Base-by-base conservation (phyloP, 345 rosid genomes). In the Lepidium africanum region DNA sequence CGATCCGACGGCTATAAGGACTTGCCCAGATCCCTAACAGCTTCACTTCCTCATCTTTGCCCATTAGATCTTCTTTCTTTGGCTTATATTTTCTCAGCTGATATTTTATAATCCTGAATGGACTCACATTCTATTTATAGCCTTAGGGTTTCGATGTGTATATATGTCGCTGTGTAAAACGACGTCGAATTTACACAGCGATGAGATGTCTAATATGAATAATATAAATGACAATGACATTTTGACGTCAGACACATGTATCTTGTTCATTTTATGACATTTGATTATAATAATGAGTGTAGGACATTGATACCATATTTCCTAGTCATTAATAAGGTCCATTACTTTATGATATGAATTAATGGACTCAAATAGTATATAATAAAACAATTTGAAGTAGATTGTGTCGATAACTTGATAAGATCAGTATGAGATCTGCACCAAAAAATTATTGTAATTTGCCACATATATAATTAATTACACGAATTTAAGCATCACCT, bases 11-110 rank as follows among this genome's bases (percentile, higher is more conserved):
- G 53, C 82, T 80, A 15, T 38, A 78, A 33, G 80, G 80, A 12
- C 87, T 76, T 0, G 64, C 67, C 87, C 80, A 78, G 0, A 16
- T 42, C 6, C 84, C 83, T 9, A 78, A 50, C 6, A 83, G 71
- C 78, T 78, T 76, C 56, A 83, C 78, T 72, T 81, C 80, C 45
- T 78, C 77, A 38, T 40, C 57, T 25, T 41, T 37, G 0, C 48
- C 71, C 67, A 65, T 73, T 66, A 5, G 32, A 47, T 58, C 19
- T 13, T 55, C n/a, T 51, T 23, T 62, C 38, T 11, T 33, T 27
- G 32, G 0, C 5, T 27, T 27, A 4, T 27, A 27, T 27, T 16
- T 32, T 48, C 32, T 61, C 21, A 9, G 45, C 23, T 52, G 4
- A 36, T 30, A 15, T 52, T 54, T 8, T 47, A 15, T 21, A 58